Percentiles rank a stretch among this genome's conserved stretches.
phyloP scores from a whole-genome alignment of 2,329 filamentous ascomycete species.

The Trichoderma semiorbis region DNA sequence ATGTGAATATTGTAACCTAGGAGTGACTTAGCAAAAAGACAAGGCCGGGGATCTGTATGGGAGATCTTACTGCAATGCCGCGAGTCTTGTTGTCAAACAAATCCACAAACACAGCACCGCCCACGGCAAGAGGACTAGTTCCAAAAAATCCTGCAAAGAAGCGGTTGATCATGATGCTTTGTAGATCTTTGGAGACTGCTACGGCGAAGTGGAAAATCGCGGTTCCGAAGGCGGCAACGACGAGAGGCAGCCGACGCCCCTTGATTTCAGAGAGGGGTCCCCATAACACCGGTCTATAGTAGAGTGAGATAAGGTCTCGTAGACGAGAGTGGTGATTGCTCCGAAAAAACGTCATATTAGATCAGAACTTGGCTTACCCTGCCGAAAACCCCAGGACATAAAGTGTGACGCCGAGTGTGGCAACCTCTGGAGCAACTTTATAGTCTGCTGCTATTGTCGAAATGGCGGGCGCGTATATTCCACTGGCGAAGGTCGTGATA shows the following conservation, averaged over 20 bases:
- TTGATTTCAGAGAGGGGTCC: not conserved
- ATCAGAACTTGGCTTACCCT: not conserved
- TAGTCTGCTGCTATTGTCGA: not conserved
- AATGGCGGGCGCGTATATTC: not conserved
- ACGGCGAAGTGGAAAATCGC: not conserved
- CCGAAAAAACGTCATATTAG: not conserved
- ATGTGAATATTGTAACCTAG: not conserved
- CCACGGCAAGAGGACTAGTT: not conserved
- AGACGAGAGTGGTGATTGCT: not conserved
- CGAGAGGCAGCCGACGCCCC: not conserved
- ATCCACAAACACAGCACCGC: not conserved
- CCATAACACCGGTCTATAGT: not conserved
- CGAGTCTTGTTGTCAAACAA: not conserved
- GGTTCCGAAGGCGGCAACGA: not conserved
- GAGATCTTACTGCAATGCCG: not conserved
- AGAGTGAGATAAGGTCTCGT: not conserved
- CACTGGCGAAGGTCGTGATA: not conserved
- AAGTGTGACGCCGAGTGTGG: not conserved
- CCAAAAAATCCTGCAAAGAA: not conserved
- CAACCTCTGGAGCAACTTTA: not conserved
- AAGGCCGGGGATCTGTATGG: not conserved
- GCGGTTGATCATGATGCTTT: not conserved
- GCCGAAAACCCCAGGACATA: not conserved
- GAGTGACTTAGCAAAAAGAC: not conserved
- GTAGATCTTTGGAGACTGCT: not conserved